Base-by-base conservation (phyloP, 192 early-diverging fungal genomes). In the Diversispora eburnea region DNA sequence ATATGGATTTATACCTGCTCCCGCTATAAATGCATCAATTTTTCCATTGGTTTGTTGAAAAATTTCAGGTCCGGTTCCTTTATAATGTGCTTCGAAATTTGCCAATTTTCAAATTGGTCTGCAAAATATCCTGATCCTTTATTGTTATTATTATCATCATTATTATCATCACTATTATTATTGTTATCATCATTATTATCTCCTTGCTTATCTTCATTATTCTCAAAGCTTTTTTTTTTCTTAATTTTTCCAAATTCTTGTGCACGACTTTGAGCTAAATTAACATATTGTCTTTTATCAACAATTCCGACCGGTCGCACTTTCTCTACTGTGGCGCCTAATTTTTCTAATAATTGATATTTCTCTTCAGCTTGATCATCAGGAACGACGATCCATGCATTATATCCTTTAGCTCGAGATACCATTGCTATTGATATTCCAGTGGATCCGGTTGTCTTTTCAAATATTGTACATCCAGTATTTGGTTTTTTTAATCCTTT, bases 81-180 rank as follows among this genome's bases (percentile, higher is more conserved):
- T 72, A 74, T 86, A 95, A 78, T 97, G 95, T 0, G 88, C 88
- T 54, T 92, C 77, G 61, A 85, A 88, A 76, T 98, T 99, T 51
- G 89, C 87, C 67, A 87, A 67, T 93, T 99, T 76, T 99, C 97
- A 76, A 99, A 99, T 79, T 99, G 97, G 79, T 99, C 89, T 3
- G 91, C 92, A 86, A 91, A 97, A 83, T 84, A 92, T 65, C 90
- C 89, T 51, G 81, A 77, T 69, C 20, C n/a, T 60, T 62, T 22
- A 45, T 42, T 47, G 22, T 20, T 65, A 13, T 49, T n/a, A n/a
- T n/a, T n/a, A n/a, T n/a, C 56, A 5, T 41, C 39, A 6, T 9
- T 13, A 47, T 39, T 15, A 22, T 8, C 22, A 39, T 33, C n/a
- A n/a, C n/a, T n/a, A n/a, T n/a, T n/a, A n/a, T n/a, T n/a, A n/a